Base-by-base conservation (phyloP, 192 early-diverging fungal genomes). In the Coemansia sp. region DNA sequence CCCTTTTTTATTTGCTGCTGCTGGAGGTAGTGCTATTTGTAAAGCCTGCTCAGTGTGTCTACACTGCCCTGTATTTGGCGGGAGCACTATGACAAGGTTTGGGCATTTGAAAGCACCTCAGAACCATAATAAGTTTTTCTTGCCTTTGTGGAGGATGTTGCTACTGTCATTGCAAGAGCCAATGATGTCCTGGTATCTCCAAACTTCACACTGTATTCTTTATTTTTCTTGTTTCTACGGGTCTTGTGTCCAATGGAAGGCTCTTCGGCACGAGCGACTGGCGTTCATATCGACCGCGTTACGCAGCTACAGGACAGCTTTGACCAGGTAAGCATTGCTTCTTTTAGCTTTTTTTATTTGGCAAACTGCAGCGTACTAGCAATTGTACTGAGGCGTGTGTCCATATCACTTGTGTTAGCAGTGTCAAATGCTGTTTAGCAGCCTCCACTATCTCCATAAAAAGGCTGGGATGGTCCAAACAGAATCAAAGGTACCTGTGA, bases 251-350 rank as follows among this genome's bases (percentile, higher is more conserved):
- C n/a, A 45, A 75, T 70, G 73, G 73, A 77, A 9, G 65, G 23
- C 24, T 20, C 56, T 9, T 68, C 65, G 26, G 73, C 73, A 21
- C 74, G 67, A 42, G 78, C 73, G 3, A 50, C 61, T 8, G 78
- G 78, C 6, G 66, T 72, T 26, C 67, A 77, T 46, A 55, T 82
- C 21, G 79, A 82, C 65, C 74, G 79, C 34, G 79, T 82, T 36
- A 82, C 79, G 20, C 79, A 82, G 48, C 64, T 82, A 31, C 79
- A 82, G 20, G 79, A 82, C 57, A 77, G 79, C 57, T 62, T 77
- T 51, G 79, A 82, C 62, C 70, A 82, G 74, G 68, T 69, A 57
- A 39, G 53, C 26, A 6, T 16, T 1, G n/a, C 13, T 26, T 16
- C 31, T 7, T 2, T 14, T 24, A 37, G 8, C n/a, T 14, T 28